phyloP scores from a whole-genome alignment of 148 eudicot species.

The Beta vulgaris region DNA sequence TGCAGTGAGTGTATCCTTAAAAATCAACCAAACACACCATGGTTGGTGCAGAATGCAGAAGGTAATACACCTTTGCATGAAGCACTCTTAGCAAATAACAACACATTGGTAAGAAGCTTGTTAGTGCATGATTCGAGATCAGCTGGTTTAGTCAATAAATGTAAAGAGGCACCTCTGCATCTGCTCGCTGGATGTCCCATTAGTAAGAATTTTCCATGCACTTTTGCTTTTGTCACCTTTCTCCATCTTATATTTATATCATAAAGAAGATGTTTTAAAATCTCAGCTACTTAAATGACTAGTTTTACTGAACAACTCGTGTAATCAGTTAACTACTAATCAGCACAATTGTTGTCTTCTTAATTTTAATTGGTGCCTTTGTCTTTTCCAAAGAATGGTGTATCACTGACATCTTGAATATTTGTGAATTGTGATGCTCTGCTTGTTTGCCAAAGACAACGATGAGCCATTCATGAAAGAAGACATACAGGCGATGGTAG shows the following conservation, averaged over 20 bases:
- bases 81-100: background rate
- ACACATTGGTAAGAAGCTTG: background rate
- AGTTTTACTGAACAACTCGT: no score
- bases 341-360: background rate
- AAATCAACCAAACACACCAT: background rate
- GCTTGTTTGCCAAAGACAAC: background rate
- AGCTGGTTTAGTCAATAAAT: background rate
- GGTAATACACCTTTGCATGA: conserved; percentile 11
- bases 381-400: no score
- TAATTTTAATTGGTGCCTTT: background rate
- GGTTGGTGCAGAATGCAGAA: conserved; percentile 3
- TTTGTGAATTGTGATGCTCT: no score
- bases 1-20: background rate
- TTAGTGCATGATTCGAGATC: background rate
- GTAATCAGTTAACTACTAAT: no score
- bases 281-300: no score
- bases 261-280: no score
- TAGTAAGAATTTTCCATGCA: background rate
- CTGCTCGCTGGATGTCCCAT: background rate
- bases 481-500: background rate
- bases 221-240: background rate
- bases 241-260: no score
- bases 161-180: background rate
- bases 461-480: background rate
- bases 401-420: no score